phyloP scores from a whole-genome alignment of 257 asterid genomes.

The Nicotiana benthamiana region DNA sequence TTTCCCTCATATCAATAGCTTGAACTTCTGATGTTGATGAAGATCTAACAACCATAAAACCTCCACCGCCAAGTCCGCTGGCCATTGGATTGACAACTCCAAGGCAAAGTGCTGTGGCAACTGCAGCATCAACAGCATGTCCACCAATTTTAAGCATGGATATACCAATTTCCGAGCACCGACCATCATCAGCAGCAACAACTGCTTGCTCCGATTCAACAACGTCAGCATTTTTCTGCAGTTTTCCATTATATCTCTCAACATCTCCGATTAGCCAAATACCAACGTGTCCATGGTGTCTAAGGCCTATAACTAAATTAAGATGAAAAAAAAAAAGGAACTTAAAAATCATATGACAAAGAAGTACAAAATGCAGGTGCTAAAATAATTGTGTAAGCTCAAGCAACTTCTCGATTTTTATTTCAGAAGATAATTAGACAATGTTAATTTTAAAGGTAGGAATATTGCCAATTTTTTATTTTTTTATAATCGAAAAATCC shows the following conservation, averaged over 20 bases:
- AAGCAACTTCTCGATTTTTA: too few species aligned
- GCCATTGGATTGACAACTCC: constrained; percentile 70
- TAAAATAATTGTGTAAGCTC: too few species aligned
- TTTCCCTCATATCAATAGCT: constrained; percentile 85
- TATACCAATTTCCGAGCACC: constrained; percentile 76
- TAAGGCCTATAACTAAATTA: constrained; percentile 6
- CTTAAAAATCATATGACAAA: neutral
- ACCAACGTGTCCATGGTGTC: neutral
- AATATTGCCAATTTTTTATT: too few species aligned
- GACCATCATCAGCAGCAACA: constrained; percentile 80
- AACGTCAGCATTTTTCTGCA: constrained; percentile 21
- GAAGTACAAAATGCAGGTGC: too few species aligned
- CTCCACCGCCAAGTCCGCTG: constrained; percentile 92
- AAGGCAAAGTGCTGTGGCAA: constrained; percentile 69
- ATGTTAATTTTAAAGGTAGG: neutral
- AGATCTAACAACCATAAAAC: constrained; percentile 69
- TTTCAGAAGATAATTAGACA: neutral
- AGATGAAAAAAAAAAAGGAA: neutral
- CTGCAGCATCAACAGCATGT: constrained; percentile 89
- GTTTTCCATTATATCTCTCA: constrained; percentile 5
- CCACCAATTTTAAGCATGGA: constrained; percentile 54
- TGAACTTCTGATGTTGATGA: constrained; percentile 31
- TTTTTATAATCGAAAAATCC: too few species aligned
- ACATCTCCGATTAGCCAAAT: constrained; percentile 8
- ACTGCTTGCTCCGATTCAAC: constrained; percentile 54